Percentiles rank a stretch among this genome's conserved stretches.
These are phyloP conservation scores for Notholithocarpus densiflorus DNA, from an alignment of 306 rosid species.

Conservation along the genomic window DNA sequence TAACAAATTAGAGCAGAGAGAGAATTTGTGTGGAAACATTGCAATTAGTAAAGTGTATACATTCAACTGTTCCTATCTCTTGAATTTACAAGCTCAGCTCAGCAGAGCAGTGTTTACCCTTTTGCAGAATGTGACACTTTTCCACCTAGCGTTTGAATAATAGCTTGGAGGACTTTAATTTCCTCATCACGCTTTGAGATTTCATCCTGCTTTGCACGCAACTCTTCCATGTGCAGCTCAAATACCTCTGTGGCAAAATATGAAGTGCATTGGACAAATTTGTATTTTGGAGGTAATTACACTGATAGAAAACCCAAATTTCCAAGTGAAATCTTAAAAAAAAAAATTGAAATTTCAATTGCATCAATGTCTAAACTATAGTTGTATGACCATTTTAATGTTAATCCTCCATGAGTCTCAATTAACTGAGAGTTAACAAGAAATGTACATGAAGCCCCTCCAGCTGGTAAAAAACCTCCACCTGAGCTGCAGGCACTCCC, in stretches of 20 bases:
- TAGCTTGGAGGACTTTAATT: conserved; percentile 78
- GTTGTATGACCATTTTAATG: neutral
- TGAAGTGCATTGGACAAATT: neutral
- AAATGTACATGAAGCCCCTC: neutral
- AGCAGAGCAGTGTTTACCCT: conserved; percentile 9
- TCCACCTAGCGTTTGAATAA: conserved; percentile 86
- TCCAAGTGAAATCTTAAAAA: neutral
- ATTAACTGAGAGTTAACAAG: neutral
- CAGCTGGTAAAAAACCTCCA: neutral
- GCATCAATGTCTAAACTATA: neutral
- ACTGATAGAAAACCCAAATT: neutral
- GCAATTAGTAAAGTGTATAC: neutral
- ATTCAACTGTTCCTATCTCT: conserved; percentile 15
- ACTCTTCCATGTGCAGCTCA: conserved; percentile 92
- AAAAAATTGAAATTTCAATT: neutral
- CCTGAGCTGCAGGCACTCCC: neutral
- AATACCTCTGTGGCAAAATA: conserved; percentile 65
- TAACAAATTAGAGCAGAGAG: neutral
- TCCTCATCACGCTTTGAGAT: conserved; percentile 81
- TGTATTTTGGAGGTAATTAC: neutral
- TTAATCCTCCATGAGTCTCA: neutral
- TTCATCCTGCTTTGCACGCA: conserved; percentile 79
- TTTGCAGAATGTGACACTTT: conserved; percentile 34
- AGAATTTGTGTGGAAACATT: neutral
- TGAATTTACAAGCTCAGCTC: conserved; percentile 28